Percentiles rank a stretch among this genome's conserved stretches.
Evolutionary conservation across 345 rosid species (phyloP).

Genomic region (Diplotaxis tenuifolia): DNA sequence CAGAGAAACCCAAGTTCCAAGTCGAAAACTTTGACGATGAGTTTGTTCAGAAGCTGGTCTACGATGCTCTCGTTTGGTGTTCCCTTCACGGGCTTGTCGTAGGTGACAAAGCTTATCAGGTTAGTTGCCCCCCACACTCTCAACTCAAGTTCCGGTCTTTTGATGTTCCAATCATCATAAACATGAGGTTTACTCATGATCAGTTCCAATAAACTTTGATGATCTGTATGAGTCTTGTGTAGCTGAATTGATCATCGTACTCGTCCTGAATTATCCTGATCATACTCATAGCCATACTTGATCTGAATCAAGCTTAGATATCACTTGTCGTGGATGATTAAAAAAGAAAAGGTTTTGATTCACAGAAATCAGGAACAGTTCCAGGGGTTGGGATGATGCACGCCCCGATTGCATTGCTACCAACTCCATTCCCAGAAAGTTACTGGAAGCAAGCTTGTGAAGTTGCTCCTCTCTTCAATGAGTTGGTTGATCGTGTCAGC

Average conservation of each 20-base stretch:
- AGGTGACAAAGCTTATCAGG: slow-evolving; percentile 77
- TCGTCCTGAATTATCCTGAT: neutral
- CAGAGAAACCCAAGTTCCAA: slow-evolving; percentile 44
- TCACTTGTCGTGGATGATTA: slow-evolving; percentile 5
- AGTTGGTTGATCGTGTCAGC: slow-evolving; percentile 91
- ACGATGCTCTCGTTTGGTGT: slow-evolving; percentile 95
- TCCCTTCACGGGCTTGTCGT: slow-evolving; percentile 94
- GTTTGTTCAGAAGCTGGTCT: slow-evolving; percentile 65
- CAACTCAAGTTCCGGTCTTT: slow-evolving; percentile 12
- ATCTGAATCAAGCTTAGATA: slow-evolving; percentile 3
- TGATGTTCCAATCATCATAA: neutral
- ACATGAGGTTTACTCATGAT: neutral
- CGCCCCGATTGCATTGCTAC: slow-evolving; percentile 83
- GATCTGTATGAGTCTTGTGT: neutral
- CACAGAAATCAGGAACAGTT: slow-evolving; percentile 75
- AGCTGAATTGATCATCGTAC: neutral
- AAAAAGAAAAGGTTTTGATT: neutral
- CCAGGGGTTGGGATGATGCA: slow-evolving; percentile 96
- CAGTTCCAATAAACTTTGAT: neutral
- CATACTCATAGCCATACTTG: neutral
- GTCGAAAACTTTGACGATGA: slow-evolving; percentile 51
- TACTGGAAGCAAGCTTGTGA: slow-evolving; percentile 85
- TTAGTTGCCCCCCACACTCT: slow-evolving; percentile 7
- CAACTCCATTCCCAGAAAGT: slow-evolving; percentile 62
- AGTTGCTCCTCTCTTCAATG: slow-evolving; percentile 86